Conservation (phyloP, 306 rosid genomes). For the Pterocarpus santalinus region DNA sequence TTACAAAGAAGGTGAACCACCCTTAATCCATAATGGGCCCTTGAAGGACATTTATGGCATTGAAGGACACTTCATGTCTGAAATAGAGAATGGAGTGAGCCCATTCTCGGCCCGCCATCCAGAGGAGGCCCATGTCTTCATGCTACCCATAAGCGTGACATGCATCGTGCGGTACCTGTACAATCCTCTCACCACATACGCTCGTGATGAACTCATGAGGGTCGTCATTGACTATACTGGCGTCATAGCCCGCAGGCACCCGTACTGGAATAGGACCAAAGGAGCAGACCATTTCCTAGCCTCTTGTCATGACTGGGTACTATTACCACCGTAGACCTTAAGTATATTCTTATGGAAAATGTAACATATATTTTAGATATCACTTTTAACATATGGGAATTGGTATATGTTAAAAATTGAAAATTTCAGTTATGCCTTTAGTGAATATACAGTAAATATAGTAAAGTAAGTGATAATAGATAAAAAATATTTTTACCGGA, state of each 20-base stretch:
- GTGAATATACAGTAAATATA: no score
- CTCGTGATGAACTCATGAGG: constrained; percentile 54
- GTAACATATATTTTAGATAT: no score
- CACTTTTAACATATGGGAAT: no score
- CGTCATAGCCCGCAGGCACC: constrained; percentile 56
- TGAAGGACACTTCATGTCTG: constrained; percentile 78
- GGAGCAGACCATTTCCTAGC: constrained; percentile 83
- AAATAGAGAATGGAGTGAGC: constrained; percentile 55
- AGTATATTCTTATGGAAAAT: not conserved
- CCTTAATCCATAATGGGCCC: constrained; percentile 72
- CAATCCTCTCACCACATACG: constrained; percentile 55
- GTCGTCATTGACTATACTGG: constrained; percentile 61
- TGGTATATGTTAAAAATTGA: no score
- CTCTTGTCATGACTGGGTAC: constrained; percentile 92
- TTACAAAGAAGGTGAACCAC: constrained; percentile 82
- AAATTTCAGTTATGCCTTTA: no score
- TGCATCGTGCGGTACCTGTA: constrained; percentile 57
- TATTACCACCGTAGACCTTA: not conserved
- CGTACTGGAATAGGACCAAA: constrained; percentile 69
- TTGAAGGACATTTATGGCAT: constrained; percentile 64
- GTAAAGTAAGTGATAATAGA: no score
- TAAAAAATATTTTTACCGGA: no score
- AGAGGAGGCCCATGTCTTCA: constrained; percentile 69
- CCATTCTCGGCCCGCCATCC: constrained; percentile 66
- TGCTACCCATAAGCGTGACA: constrained; percentile 69